phyloP scores from a whole-genome alignment of 768 basidiomycete species.

The Fistulinella prunicolor region DNA sequence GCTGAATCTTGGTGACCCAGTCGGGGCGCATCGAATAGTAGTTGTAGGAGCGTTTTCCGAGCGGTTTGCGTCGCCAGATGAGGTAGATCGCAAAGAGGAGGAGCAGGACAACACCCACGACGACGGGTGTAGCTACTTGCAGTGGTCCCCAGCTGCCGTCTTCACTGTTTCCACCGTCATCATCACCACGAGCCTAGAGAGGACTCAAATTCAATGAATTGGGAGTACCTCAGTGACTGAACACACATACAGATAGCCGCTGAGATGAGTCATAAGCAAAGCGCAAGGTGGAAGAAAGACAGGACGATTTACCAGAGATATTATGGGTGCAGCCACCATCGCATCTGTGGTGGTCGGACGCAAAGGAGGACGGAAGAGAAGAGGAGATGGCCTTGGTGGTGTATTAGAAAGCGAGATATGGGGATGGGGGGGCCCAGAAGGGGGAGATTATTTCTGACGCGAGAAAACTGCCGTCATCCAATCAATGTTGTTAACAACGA shows the following conservation, averaged over 20 bases:
- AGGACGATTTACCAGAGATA: constrained; percentile 12
- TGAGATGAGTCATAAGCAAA: constrained; percentile 10
- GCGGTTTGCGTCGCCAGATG: constrained; percentile 22
- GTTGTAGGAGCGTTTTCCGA: constrained; percentile 4
- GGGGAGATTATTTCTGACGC: constrained; percentile 13
- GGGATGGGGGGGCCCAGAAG: constrained; percentile 16
- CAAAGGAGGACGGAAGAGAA: not conserved
- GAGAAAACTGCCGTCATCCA: constrained; percentile 16
- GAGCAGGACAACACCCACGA: constrained; percentile 32
- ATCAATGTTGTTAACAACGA: constrained; percentile 11
- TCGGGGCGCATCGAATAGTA: constrained; percentile 13
- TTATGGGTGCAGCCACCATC: constrained; percentile 19
- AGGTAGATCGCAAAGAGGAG: constrained; percentile 20
- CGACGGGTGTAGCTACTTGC: constrained; percentile 35
- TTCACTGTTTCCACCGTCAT: not conserved
- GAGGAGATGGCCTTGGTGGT: not conserved
- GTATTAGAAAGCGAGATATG: constrained; percentile 13
- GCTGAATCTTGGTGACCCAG: constrained; percentile 14
- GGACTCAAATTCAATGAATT: not conserved
- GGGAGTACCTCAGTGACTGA: not conserved
- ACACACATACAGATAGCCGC: constrained; percentile 21
- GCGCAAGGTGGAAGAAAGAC: not conserved
- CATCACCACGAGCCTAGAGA: constrained; percentile 18
- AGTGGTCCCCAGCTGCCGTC: constrained; percentile 22
- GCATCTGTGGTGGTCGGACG: constrained; percentile 8